Conservation (phyloP, 257 asterid species). For the Przewalskia tangutica region DNA sequence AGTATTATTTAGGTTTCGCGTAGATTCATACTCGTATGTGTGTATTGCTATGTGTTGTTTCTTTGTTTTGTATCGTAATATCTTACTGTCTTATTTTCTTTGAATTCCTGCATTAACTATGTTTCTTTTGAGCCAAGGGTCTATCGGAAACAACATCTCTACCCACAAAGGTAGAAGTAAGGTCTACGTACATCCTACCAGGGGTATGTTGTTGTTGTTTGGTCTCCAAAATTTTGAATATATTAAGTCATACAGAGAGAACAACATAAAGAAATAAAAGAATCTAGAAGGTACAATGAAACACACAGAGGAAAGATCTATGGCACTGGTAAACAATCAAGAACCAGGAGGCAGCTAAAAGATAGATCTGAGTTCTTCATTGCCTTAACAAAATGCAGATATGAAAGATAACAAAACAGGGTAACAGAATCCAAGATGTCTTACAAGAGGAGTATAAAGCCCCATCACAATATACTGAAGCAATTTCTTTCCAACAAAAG, state of each 20-base stretch:
- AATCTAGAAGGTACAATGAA: slow-evolving; percentile 10
- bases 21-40: no score
- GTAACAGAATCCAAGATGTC: slow-evolving; percentile 18
- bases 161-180: no score
- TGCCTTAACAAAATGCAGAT: slow-evolving; percentile 9
- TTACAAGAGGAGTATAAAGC: slow-evolving; percentile 95
- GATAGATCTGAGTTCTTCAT: slow-evolving; percentile 40
- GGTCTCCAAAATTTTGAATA: not conserved
- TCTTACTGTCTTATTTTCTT: no score
- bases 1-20: no score
- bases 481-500: slow-evolving; percentile 82
- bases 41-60: no score
- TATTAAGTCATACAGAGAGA: not conserved
- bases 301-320: slow-evolving; percentile 9
- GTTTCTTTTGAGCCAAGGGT: no score
- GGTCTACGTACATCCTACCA: no score
- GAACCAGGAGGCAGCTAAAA: slow-evolving; percentile 19
- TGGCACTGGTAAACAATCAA: slow-evolving; percentile 20
- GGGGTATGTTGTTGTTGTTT: no score
- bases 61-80: no score
- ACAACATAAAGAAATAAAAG: not conserved
- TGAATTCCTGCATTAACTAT: no score
- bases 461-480: slow-evolving; percentile 79
- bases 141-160: no score
- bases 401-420: not conserved